phyloP scores from a whole-genome alignment of 108 stramenopile genomes.

The Nannochloropsis salina region DNA sequence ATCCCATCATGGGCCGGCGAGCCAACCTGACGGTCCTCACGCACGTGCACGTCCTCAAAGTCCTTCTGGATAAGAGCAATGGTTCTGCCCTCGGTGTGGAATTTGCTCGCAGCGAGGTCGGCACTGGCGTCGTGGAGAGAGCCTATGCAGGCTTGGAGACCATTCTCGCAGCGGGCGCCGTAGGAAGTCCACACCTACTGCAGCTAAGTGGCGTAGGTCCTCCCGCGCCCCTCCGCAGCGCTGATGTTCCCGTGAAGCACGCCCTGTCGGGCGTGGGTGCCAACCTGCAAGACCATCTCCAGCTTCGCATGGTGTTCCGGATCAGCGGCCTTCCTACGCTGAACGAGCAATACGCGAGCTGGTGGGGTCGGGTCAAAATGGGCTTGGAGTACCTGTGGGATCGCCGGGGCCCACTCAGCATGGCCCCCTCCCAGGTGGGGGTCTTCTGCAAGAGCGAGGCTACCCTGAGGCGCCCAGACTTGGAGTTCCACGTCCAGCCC shows the following conservation, averaged over 20 bases:
- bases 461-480: not conserved
- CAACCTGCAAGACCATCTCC: slow-evolving; percentile 53
- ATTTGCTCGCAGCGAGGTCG: not conserved
- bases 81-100: not conserved
- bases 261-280: slow-evolving; percentile 46
- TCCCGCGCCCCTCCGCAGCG: slow-evolving; percentile 25
- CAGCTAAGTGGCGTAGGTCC: slow-evolving; percentile 51
- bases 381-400: not conserved
- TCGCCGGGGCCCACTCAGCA: not conserved
- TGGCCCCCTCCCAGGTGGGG: slow-evolving; percentile 15
- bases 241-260: slow-evolving; percentile 18
- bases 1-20: not conserved
- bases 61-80: not conserved
- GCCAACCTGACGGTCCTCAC: not conserved
- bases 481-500: slow-evolving; percentile 23
- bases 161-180: slow-evolving; percentile 43
- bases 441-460: not conserved
- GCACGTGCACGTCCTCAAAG: slow-evolving; percentile 10
- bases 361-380: slow-evolving; percentile 19
- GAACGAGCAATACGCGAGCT: not conserved
- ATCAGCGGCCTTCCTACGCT: not conserved
- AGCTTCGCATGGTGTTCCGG: slow-evolving; percentile 2
- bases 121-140: not conserved
- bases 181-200: slow-evolving; percentile 46
- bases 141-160: slow-evolving; percentile 30